phyloP scores from a whole-genome alignment of 345 rosid species.

The Fremontodendron californicum region DNA sequence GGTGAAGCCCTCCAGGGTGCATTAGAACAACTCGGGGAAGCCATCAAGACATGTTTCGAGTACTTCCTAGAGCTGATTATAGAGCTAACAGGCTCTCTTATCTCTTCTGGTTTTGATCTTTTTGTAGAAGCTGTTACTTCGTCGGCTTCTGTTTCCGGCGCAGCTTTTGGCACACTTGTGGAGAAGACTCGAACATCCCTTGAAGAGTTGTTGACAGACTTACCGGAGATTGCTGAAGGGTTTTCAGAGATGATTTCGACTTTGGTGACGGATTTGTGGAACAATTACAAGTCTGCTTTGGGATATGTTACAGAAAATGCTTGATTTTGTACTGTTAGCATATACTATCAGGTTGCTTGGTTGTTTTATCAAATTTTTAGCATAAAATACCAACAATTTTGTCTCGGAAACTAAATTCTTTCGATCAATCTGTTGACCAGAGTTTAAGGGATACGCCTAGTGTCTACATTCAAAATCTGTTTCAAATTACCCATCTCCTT shows the following conservation, averaged over 20 bases:
- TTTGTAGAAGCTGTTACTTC: slow-evolving; percentile 20
- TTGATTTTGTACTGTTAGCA: neutral
- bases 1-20: slow-evolving; percentile 30
- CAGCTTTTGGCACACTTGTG: slow-evolving; percentile 19
- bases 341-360: neutral
- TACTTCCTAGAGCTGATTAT: slow-evolving; percentile 18
- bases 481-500: neutral
- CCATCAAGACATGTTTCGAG: slow-evolving; percentile 21
- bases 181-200: slow-evolving; percentile 33
- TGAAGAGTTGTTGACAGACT: slow-evolving; percentile 25
- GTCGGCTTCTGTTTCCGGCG: slow-evolving; percentile 17
- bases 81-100: slow-evolving; percentile 18
- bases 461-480: neutral
- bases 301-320: slow-evolving; percentile 33
- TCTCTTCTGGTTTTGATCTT: slow-evolving; percentile 30
- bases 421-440: neutral
- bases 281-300: slow-evolving; percentile 31
- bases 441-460: neutral
- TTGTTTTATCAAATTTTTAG: neutral
- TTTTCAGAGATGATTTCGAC: slow-evolving; percentile 32
- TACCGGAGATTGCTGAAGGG: slow-evolving; percentile 31
- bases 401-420: neutral
- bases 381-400: neutral
- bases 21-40: slow-evolving; percentile 27
- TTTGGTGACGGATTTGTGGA: slow-evolving; percentile 30